A percentile compares a stretch with the other conserved stretches of the same genome.
These are phyloP conservation scores for Ganoderma sinense DNA, from an alignment of 1,284 basidiomycete genomes.

Conservation along the genomic window DNA sequence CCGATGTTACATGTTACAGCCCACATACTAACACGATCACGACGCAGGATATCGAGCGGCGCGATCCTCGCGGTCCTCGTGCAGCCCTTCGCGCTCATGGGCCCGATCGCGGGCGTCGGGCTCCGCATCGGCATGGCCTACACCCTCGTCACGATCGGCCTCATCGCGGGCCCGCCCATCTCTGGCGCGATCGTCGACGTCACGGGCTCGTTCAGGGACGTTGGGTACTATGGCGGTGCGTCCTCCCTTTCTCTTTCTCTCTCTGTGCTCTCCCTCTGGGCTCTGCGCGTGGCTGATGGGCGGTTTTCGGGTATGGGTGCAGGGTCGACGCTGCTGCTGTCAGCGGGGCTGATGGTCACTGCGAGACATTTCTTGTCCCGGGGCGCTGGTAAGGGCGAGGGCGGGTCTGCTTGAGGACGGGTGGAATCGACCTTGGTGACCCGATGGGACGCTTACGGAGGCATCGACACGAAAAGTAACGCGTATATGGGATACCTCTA, in stretches of 20 bases:
- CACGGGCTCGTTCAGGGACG: slow-evolving; percentile 50
- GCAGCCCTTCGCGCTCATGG: slow-evolving; percentile 63
- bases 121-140: slow-evolving; percentile 59
- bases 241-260: no score
- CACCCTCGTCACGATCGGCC: slow-evolving; percentile 51
- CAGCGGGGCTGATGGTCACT: not conserved
- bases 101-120: slow-evolving; percentile 60
- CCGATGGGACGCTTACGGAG: no score
- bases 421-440: no score
- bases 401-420: no score
- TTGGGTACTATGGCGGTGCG: slow-evolving; percentile 56
- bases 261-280: no score
- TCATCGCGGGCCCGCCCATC: slow-evolving; percentile 57
- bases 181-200: slow-evolving; percentile 55
- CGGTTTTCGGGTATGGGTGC: no score
- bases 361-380: not conserved
- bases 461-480: no score
- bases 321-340: not conserved
- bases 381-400: no score
- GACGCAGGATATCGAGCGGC: slow-evolving; percentile 58
- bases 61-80: slow-evolving; percentile 61
- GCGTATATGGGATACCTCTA: no score
- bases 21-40: slow-evolving; percentile 35
- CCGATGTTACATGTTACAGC: no score
- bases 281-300: no score